Evolutionary conservation across 768 basidiomycete species (phyloP), one percentile per base, ranked within the genome.

Genomic region (Lentinula detonsa): DNA sequence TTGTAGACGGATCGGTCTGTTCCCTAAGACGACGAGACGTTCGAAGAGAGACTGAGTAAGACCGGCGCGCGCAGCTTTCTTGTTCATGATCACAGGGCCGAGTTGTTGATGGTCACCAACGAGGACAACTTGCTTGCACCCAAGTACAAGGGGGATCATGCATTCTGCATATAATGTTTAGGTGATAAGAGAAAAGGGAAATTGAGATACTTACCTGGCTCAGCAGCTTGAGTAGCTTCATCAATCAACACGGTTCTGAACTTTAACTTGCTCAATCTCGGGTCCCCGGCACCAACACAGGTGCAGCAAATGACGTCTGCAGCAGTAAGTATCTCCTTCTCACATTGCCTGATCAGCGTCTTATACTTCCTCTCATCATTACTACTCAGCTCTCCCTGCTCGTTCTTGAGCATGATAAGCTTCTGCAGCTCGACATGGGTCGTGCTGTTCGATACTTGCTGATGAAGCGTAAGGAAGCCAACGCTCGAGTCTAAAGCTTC

Each of bases 71-170:
- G 97, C 96, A 0, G 97, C 97, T 71, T 99, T 98, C 85, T 99
- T 99, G 84, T 98, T 99, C 97, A 99, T 98, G 72, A 99, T 98
- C 68, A 98, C 97, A 6, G 97, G 97, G 1, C 97, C 97, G 54
- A 98, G 87, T 81, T 98, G 97, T 79, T 91, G 93, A 72, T 97
- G 92, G 75, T 98, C 96, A 57, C 97, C 97, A 59, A 99, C 97
- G 43, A 99, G 85, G 31, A 99, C 97, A 59, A 94, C 94, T 69
- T 99, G 97, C 74, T 98, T 98, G 72, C 95, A 98, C 13, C 97
- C 97, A 68, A 99, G 86, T 5, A 98, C 91, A 37, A 99, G 83
- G 15, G 97, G 97, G 67, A 99, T 99, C 95, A 99, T 98, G 75
- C 96, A 98, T 76, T 99, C 97, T 96, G 34, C 21, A 66, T 35